Evolutionary conservation across 2,329 filamentous ascomycete species (phyloP).

Genomic region (Lecanicillium sp.): DNA sequence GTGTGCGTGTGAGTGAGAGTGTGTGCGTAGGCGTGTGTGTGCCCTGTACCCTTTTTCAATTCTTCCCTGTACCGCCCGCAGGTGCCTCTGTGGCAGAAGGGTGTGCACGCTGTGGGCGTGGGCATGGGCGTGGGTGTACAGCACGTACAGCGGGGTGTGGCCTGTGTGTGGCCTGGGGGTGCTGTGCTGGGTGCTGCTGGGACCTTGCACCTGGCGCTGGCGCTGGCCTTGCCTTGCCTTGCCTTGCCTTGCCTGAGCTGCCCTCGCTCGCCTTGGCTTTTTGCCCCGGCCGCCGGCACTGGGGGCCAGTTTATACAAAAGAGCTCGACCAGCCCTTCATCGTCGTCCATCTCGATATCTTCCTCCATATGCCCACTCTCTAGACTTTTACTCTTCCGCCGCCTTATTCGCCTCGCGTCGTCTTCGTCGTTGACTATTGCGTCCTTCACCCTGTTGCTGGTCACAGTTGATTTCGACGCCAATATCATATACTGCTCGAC

Average conservation of each 20-base stretch:
- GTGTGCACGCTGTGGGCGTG: neutral
- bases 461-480: neutral
- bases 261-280: too few species aligned
- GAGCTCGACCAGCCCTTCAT: constrained; percentile 18
- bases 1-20: too few species aligned
- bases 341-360: constrained; percentile 4
- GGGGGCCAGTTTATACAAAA: constrained; percentile 12
- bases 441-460: neutral
- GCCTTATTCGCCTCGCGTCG: neutral
- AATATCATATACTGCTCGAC: neutral
- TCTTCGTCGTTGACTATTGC: neutral
- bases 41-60: too few species aligned
- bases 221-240: too few species aligned
- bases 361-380: neutral
- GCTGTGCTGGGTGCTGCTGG: too few species aligned
- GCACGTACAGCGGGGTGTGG: neutral
- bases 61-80: too few species aligned
- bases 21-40: too few species aligned
- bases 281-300: neutral
- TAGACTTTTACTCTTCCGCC: neutral
- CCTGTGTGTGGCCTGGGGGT: too few species aligned
- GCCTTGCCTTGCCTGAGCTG: neutral
- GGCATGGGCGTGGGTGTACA: neutral
- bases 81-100: neutral
- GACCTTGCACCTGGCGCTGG: too few species aligned